These are phyloP conservation scores for Aspergillus hancockii DNA, from an alignment of 495 filamentous ascomycete species.

Conservation along the genomic window DNA sequence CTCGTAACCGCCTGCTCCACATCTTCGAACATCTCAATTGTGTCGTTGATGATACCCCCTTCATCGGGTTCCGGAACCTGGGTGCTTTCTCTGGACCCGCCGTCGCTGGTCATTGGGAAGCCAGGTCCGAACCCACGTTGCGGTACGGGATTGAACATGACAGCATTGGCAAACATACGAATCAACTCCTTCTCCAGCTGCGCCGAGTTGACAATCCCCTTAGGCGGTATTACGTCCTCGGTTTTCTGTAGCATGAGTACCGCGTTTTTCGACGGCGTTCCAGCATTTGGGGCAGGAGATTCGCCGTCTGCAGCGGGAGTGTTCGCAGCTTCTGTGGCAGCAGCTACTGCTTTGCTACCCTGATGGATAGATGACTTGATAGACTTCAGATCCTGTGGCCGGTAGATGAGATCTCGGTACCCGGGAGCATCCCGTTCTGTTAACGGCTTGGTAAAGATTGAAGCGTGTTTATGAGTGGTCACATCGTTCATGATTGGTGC, in stretches of 20 bases:
- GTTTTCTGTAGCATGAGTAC: conserved; percentile 61
- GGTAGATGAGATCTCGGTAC: conserved; percentile 82
- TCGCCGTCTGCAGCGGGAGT: conserved; percentile 49
- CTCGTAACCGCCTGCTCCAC: conserved; percentile 62
- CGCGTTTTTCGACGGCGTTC: conserved; percentile 40
- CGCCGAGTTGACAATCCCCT: conserved; percentile 88
- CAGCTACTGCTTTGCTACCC: conserved; percentile 72
- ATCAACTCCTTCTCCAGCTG: conserved; percentile 96
- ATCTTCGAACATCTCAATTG: conserved; percentile 78
- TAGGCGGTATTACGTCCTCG: conserved; percentile 78
- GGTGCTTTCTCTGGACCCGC: conserved; percentile 44
- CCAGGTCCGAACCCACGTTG: conserved; percentile 65
- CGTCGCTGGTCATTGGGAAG: conserved; percentile 48
- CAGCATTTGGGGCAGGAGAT: conserved; percentile 36
- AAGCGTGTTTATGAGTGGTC: conserved; percentile 79
- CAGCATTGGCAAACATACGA: conserved; percentile 94
- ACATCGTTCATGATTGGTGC: conserved; percentile 84
- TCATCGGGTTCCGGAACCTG: conserved; percentile 62
- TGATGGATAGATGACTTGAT: conserved; percentile 77
- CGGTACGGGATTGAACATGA: conserved; percentile 91
- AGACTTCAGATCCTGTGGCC: conserved; percentile 85
- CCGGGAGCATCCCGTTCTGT: conserved; percentile 83
- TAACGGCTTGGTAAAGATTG: conserved; percentile 81
- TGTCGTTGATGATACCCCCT: conserved; percentile 79
- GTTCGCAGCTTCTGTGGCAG: conserved; percentile 55